Conservation (phyloP, 176 grass and related monocot species). For the Zizania latifolia region DNA sequence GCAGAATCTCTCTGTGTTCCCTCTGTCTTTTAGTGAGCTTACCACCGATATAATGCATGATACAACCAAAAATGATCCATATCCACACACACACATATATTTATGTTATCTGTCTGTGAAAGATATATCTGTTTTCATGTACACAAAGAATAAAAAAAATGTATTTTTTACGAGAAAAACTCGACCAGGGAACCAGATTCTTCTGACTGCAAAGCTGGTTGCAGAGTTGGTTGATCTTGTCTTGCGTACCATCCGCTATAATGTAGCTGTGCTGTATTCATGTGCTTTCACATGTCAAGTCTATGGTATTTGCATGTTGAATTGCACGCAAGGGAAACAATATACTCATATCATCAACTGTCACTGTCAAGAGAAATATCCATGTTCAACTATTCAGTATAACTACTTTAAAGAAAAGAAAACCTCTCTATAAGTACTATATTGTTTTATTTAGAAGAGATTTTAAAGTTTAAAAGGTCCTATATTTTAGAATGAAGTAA, state of each 20-base stretch:
- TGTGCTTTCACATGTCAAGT: conserved; percentile 37
- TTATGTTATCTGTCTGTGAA: neutral
- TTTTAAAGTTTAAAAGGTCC: no score
- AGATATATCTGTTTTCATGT: conserved; percentile 20
- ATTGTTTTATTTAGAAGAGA: no score
- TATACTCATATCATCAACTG: neutral
- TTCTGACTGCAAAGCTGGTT: conserved; percentile 49
- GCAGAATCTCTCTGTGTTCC: no score
- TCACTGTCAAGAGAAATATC: no score
- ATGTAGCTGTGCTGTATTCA: conserved; percentile 34
- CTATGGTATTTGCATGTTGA: conserved; percentile 28
- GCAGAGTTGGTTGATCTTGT: conserved; percentile 52
- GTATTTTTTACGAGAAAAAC: neutral
- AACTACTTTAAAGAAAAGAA: no score
- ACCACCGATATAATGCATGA: no score
- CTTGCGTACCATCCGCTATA: conserved; percentile 28
- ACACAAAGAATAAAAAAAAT: conserved; percentile 33
- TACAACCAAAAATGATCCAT: no score
- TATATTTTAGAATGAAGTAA: no score
- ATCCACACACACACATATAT: no score
- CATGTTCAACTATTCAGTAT: no score
- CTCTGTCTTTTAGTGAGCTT: no score
- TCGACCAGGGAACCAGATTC: conserved; percentile 13
- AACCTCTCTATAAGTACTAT: no score
- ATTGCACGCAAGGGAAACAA: conserved; percentile 34